Evolutionary conservation across 2,329 filamentous ascomycete genomes (phyloP).

Genomic region (Kalaharituber pfeilii): DNA sequence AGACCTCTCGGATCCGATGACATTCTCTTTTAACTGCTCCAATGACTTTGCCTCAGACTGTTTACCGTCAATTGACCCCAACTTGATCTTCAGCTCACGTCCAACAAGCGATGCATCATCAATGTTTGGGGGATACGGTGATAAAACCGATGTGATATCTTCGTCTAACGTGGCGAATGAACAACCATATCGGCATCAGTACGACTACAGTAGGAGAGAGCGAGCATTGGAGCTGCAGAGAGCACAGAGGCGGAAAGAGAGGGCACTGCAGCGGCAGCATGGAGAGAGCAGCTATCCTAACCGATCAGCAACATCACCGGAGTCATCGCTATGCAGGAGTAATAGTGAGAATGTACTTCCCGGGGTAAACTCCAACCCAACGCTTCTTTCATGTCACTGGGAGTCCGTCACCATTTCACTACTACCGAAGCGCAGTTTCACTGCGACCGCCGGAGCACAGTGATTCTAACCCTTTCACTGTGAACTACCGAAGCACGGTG

Average conservation of each 20-base stretch:
- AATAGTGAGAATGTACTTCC: slow-evolving; percentile 13
- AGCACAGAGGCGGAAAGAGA: slow-evolving; percentile 10
- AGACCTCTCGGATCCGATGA: neutral
- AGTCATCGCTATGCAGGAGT: slow-evolving; percentile 1
- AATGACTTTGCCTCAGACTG: neutral
- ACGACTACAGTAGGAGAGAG: slow-evolving; percentile 16
- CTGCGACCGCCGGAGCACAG: too few species aligned
- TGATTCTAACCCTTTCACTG: too few species aligned
- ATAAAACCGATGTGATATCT: neutral
- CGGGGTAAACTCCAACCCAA: too few species aligned
- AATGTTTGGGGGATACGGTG: slow-evolving; percentile 12
- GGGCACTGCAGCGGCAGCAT: slow-evolving; percentile 5
- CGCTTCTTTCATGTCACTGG: too few species aligned
- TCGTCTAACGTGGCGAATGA: slow-evolving; percentile 1
- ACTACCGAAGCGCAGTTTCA: too few species aligned
- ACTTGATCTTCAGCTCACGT: slow-evolving; percentile 14
- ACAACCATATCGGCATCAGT: slow-evolving; percentile 17
- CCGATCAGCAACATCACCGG: neutral
- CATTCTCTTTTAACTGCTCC: neutral
- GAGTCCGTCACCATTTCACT: too few species aligned
- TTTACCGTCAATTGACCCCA: slow-evolving; percentile 10
- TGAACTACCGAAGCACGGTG: too few species aligned
- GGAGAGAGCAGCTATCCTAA: neutral
- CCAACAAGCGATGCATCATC: slow-evolving; percentile 15
- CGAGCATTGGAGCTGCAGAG: slow-evolving; percentile 13